A percentile compares a stretch with the other conserved stretches of the same genome.
These are phyloP conservation scores for Alectoria sarmentosa DNA, from an alignment of 495 filamentous ascomycete species.

Conservation along the genomic window DNA sequence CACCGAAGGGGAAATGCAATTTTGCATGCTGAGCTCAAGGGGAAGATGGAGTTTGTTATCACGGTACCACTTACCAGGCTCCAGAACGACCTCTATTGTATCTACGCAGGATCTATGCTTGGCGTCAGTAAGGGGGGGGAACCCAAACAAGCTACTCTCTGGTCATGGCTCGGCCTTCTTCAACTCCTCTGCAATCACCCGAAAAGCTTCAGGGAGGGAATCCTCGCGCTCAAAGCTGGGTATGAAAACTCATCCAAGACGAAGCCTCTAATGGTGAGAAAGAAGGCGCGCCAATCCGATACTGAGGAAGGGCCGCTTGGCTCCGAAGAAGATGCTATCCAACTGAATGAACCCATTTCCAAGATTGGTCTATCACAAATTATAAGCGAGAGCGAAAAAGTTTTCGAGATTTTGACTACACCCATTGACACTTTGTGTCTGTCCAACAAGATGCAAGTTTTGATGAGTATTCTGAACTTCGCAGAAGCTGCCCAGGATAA, in stretches of 20 bases:
- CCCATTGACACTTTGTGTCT: conserved; percentile 33
- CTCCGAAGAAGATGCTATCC: conserved; percentile 27
- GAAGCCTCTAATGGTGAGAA: too few species aligned
- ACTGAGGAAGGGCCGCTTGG: background rate
- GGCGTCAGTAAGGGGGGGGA: conserved; percentile 23
- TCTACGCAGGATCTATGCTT: conserved; percentile 43
- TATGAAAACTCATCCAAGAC: background rate
- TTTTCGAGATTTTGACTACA: conserved; percentile 31
- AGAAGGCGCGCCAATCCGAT: background rate
- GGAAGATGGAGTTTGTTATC: conserved; percentile 77
- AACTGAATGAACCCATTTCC: conserved; percentile 29
- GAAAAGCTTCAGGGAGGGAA: conserved; percentile 49
- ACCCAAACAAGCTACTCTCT: conserved; percentile 30
- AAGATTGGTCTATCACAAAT: conserved; percentile 30
- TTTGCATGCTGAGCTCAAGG: conserved; percentile 56
- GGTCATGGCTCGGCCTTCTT: conserved; percentile 50
- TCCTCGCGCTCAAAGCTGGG: conserved; percentile 28
- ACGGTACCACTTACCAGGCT: conserved; percentile 59
- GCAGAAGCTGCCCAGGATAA: conserved; percentile 58
- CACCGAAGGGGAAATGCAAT: too few species aligned
- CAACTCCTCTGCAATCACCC: conserved; percentile 73
- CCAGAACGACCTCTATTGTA: conserved; percentile 57
- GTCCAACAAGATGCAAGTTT: conserved; percentile 60
- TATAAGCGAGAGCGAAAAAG: conserved; percentile 28
- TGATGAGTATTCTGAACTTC: conserved; percentile 58